Evolutionary conservation across 2,329 filamentous ascomycete genomes (phyloP).

Genomic region (Phaeosphaeriaceae sp.): DNA sequence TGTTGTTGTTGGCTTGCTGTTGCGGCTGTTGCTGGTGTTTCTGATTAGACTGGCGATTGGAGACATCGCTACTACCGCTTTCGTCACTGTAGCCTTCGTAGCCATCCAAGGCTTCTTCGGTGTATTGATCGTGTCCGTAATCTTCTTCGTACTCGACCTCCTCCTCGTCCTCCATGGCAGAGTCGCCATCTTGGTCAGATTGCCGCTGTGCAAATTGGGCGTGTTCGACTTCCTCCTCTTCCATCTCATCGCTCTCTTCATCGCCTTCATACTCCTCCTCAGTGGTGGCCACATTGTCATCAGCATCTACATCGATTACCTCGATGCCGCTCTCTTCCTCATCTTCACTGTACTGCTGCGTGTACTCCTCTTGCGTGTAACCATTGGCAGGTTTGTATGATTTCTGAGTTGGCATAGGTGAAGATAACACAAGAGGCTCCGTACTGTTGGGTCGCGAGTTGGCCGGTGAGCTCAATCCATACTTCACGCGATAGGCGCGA

Average conservation of each 20-base stretch:
- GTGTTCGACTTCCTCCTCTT: constrained; percentile 6
- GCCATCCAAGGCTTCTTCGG: background rate
- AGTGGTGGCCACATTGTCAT: constrained; percentile 13
- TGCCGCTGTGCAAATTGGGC: background rate
- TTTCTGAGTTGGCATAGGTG: constrained; percentile 31
- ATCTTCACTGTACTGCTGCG: constrained; percentile 16
- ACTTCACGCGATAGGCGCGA: constrained; percentile 32
- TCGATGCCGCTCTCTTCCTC: constrained; percentile 16
- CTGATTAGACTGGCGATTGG: background rate
- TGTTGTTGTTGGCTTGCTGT: too few relatives aligned
- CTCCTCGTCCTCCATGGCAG: constrained; percentile 20
- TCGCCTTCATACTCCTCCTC: constrained; percentile 22
- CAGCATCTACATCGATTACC: constrained; percentile 12
- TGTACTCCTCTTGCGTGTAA: constrained; percentile 13
- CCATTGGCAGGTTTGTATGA: constrained; percentile 21
- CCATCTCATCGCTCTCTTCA: constrained; percentile 11
- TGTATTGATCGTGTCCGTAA: background rate
- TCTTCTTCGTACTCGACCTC: constrained; percentile 17
- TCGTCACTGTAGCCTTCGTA: constrained; percentile 16
- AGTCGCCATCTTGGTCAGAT: constrained; percentile 15
- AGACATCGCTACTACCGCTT: background rate
- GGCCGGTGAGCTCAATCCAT: constrained; percentile 22
- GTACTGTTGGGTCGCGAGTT: constrained; percentile 21
- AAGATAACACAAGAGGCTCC: constrained; percentile 31
- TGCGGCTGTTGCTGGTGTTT: constrained; percentile 1